Evolutionary conservation across 192 early-diverging fungal species (phyloP), one percentile per base, ranked within the genome.

Genomic region (Linnemannia zychae): DNA sequence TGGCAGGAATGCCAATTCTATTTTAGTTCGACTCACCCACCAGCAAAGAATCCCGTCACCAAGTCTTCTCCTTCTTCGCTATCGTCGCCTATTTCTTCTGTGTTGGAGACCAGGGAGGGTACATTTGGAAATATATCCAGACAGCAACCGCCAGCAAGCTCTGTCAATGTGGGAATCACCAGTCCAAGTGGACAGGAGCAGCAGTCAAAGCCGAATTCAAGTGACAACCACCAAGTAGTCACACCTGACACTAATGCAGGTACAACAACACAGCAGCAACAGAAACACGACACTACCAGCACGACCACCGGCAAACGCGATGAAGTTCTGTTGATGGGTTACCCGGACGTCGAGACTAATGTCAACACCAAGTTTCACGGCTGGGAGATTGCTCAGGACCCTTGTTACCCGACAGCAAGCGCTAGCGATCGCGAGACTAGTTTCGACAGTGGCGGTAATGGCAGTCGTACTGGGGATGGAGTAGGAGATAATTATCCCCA

Each of bases 1-100:
- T 78, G 75, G 76, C 76, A 77, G 47, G 79, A 80, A 18, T 91
- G 90, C 71, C 74, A 79, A 47, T 44, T 72, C 57, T 70, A 75
- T 47, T 88, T 91, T 74, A 53, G 68, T n/a, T 46, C 50, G 4
- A 36, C 76, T 0, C 47, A 66, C 12, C 57, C 57, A 31, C 28
- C 24, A 0, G 28, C 57, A 3, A n/a, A 28, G 12, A 63, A 31
- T 20, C 16, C 13, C 46, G 48, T 33, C 16, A 28, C 17, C 11
- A 57, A 3, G 6, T 3, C 73, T 1, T 22, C 53, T 28, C 33
- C 38, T 17, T 31, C 28, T 44, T 9, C 40, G 40, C 40, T 9
- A 6, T 44, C 40, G 40, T 9, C 40, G 40, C 40, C 40, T 44
- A 6, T 6, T 44, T 44, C 40, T 44, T 44, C 40, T 6, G 40